Evolutionary conservation across 495 filamentous ascomycete genomes (phyloP).

Genomic region (Aspergillus coremiiformis): DNA sequence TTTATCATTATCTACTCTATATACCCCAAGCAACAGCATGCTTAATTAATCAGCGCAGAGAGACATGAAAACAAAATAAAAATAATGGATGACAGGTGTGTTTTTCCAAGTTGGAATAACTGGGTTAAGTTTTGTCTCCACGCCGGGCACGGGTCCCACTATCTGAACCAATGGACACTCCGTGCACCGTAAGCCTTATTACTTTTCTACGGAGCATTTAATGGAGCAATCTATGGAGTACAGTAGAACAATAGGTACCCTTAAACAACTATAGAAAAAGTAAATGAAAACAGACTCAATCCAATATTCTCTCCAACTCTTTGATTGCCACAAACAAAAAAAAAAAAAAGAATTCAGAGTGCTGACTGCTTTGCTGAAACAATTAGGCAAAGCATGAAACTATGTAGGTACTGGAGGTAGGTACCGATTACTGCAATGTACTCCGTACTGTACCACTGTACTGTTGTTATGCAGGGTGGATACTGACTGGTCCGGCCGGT

Average conservation of each 20-base stretch:
- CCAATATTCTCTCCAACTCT: not conserved
- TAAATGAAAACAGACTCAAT: not conserved
- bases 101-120: conserved; percentile 21
- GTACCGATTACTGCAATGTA: conserved; percentile 1
- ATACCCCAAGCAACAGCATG: too few relatives aligned
- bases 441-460: not conserved
- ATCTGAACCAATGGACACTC: conserved; percentile 1
- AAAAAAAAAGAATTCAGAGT: not conserved
- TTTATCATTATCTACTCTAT: not conserved
- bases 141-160: conserved; percentile 15
- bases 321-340: not conserved
- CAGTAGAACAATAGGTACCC: not conserved
- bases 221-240: too few relatives aligned
- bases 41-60: too few relatives aligned
- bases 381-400: not conserved
- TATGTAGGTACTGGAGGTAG: too few relatives aligned
- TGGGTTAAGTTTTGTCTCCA: conserved; percentile 8
- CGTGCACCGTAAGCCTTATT: conserved; percentile 1
- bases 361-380: not conserved
- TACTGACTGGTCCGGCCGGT: not conserved
- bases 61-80: conserved; percentile 1
- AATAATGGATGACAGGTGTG: conserved; percentile 14
- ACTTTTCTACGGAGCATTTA: conserved; percentile 4
- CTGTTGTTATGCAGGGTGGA: not conserved
- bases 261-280: not conserved